phyloP scores from a whole-genome alignment of 345 rosid genomes.

The Brassica napus region DNA sequence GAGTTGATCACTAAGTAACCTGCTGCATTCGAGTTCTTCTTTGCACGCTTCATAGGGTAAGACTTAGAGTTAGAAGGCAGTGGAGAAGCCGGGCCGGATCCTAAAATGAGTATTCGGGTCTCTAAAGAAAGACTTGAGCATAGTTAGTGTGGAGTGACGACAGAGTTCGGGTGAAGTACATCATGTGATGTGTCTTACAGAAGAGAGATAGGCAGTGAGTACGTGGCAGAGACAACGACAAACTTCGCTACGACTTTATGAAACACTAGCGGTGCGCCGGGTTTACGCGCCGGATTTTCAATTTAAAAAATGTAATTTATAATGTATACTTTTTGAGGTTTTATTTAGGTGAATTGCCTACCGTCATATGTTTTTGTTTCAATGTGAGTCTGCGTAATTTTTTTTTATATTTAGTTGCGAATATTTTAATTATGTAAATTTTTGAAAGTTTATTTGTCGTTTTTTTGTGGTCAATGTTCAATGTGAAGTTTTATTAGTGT shows the following conservation, averaged over 20 bases:
- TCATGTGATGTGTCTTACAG: constrained; percentile 16
- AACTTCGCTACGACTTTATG: not conserved
- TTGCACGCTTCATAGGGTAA: constrained; percentile 40
- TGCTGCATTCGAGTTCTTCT: constrained; percentile 18
- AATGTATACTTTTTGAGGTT: too few relatives aligned
- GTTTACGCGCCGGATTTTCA: too few relatives aligned
- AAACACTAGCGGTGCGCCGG: too few relatives aligned
- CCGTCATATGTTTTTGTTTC: too few relatives aligned
- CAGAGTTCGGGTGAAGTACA: not conserved
- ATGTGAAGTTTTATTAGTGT: too few relatives aligned
- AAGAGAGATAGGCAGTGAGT: not conserved
- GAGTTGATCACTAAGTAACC: constrained; percentile 16
- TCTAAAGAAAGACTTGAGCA: not conserved
- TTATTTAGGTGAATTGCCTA: too few relatives aligned
- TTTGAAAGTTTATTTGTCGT: too few relatives aligned
- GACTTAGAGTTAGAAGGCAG: not conserved
- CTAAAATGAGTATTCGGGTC: not conserved
- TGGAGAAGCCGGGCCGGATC: constrained; percentile 12
- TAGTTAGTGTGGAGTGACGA: not conserved
- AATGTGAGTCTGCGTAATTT: too few relatives aligned
- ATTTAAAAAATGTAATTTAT: too few relatives aligned
- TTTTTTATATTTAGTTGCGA: too few relatives aligned
- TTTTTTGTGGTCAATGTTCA: too few relatives aligned
- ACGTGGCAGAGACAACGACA: constrained; percentile 22
- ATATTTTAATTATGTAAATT: too few relatives aligned